A percentile compares a stretch with the other conserved stretches of the same genome.
Evolutionary conservation across 2,329 filamentous ascomycete species (phyloP).

Genomic region (Colletotrichum lini): DNA sequence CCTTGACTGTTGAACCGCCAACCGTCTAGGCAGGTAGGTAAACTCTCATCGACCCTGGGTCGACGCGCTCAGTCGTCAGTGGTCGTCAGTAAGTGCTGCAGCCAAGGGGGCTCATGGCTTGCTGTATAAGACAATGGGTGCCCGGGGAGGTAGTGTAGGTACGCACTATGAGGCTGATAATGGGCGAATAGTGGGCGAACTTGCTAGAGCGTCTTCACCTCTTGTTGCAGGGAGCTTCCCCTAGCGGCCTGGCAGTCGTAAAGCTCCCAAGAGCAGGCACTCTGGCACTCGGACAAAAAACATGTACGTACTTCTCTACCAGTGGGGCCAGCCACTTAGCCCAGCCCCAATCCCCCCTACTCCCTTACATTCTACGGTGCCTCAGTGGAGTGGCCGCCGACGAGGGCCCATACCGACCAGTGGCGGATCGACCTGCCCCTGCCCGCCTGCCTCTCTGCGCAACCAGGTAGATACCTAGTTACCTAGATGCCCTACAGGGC

Average conservation of each 20-base stretch:
- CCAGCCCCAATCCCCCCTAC: too few relatives aligned
- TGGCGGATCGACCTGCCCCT: constrained; percentile 33
- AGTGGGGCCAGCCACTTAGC: not conserved
- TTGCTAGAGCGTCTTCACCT: constrained; percentile 5
- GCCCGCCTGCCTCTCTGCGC: not conserved
- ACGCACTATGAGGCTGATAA: too few relatives aligned
- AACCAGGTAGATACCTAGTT: too few relatives aligned
- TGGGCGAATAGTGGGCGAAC: too few relatives aligned
- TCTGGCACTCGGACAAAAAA: not conserved
- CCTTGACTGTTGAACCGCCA: not conserved
- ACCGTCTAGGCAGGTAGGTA: not conserved
- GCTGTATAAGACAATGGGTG: not conserved
- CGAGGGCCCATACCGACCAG: constrained; percentile 23
- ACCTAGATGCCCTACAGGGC: not conserved
- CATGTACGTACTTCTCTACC: not conserved
- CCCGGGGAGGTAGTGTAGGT: too few relatives aligned
- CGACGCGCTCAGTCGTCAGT: constrained; percentile 26
- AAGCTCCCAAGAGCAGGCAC: not conserved
- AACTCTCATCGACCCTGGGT: not conserved
- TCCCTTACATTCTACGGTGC: too few relatives aligned
- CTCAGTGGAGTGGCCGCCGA: too few relatives aligned
- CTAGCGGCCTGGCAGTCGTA: constrained; percentile 20
- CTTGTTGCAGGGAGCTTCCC: constrained; percentile 25
- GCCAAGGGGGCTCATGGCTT: constrained; percentile 9
- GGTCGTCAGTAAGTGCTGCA: constrained; percentile 23